Conservation (phyloP, 108 stramenopile species). For the Cyclotella cryptica region DNA sequence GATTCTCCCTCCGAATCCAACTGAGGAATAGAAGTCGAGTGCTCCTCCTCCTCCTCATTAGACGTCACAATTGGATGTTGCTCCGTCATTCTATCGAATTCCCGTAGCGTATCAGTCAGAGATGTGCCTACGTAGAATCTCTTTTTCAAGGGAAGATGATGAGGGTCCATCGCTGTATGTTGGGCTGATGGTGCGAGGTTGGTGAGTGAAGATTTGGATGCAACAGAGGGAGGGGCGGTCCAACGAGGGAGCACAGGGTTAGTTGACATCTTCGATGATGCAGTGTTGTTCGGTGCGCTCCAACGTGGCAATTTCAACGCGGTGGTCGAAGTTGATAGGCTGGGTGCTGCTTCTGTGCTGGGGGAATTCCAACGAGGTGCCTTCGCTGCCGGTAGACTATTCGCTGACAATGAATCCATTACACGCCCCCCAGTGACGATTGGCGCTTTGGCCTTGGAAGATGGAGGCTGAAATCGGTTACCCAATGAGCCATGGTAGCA, state of each 20-base stretch:
- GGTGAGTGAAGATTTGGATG: neutral
- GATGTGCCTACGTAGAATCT: neutral
- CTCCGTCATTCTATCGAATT: neutral
- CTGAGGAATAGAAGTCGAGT: conserved; percentile 3
- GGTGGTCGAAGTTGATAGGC: neutral
- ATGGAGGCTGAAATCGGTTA: conserved; percentile 17
- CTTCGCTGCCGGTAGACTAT: neutral
- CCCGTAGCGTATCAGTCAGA: neutral
- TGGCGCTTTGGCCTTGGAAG: neutral
- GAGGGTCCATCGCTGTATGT: neutral
- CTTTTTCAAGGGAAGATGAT: conserved; percentile 16
- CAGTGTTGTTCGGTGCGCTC: neutral
- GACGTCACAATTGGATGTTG: neutral
- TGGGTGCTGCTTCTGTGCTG: neutral
- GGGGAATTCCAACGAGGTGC: neutral
- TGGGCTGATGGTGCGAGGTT: neutral
- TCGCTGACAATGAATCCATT: neutral
- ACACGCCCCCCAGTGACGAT: neutral
- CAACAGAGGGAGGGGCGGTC: neutral
- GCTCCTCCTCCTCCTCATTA: conserved; percentile 12
- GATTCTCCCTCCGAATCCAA: neutral
- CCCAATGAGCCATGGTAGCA: neutral
- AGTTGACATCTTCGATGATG: conserved; percentile 3
- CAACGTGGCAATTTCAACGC: neutral
- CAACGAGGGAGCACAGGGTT: neutral